Evolutionary conservation across 805 yeast species (phyloP).

Genomic region (Clavispora asparagi): DNA sequence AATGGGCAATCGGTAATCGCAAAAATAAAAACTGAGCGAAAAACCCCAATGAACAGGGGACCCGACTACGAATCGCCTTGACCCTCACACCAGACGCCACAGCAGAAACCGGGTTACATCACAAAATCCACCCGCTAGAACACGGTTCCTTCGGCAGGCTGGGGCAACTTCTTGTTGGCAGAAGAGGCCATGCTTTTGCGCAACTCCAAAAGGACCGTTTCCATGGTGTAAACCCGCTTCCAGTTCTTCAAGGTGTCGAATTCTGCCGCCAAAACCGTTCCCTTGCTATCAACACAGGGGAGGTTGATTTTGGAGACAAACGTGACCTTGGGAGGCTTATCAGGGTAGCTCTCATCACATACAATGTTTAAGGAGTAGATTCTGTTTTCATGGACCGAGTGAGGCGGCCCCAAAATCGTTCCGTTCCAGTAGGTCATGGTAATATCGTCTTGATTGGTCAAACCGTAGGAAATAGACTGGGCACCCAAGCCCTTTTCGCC

Average conservation of each 20-base stretch:
- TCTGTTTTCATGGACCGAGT: conserved; percentile 81
- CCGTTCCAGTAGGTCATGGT: conserved; percentile 97
- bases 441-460: conserved; percentile 85
- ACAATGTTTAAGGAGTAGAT: conserved; percentile 78
- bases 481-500: conserved; percentile 98
- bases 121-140: conserved; percentile 26
- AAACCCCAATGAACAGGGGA: too few species aligned
- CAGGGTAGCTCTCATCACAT: conserved; percentile 86
- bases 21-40: too few species aligned
- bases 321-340: conserved; percentile 75
- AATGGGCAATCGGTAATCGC: too few species aligned
- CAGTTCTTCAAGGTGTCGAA: conserved; percentile 74
- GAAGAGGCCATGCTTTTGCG: conserved; percentile 82
- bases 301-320: conserved; percentile 83
- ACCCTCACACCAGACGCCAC: too few species aligned
- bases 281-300: conserved; percentile 75
- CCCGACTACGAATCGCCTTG: too few species aligned
- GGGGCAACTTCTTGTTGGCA: conserved; percentile 75
- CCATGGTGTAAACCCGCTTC: conserved; percentile 92
- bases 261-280: conserved; percentile 44
- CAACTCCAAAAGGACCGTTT: conserved; percentile 81
- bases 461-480: conserved; percentile 93
- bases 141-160: conserved; percentile 86
- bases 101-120: too few species aligned
- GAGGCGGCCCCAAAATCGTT: conserved; percentile 96